These are phyloP conservation scores for Funneliformis mosseae DNA, from an alignment of 192 early-diverging fungal genomes.

Conservation along the genomic window DNA sequence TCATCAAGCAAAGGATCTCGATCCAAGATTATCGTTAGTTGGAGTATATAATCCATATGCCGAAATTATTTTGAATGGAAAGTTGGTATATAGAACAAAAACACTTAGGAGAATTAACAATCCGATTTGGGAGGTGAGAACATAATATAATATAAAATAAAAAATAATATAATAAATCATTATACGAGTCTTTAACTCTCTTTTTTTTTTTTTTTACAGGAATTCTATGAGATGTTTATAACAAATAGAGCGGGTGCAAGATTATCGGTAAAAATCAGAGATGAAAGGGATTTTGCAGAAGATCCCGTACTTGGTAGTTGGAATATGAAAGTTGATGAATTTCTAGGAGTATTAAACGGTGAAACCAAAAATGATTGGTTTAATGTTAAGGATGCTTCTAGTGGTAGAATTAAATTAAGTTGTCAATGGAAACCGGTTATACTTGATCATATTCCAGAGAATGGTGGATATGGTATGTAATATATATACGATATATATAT, in stretches of 20 bases:
- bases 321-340: neutral
- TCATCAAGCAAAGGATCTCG: slow-evolving; percentile 70
- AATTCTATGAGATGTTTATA: slow-evolving; percentile 69
- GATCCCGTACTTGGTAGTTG: slow-evolving; percentile 25
- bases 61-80: slow-evolving; percentile 59
- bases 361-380: slow-evolving; percentile 39
- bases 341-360: slow-evolving; percentile 27
- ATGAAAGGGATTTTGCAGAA: slow-evolving; percentile 41
- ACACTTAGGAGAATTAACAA: slow-evolving; percentile 68
- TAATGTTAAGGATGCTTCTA: slow-evolving; percentile 22
- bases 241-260: slow-evolving; percentile 59
- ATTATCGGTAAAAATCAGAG: slow-evolving; percentile 63
- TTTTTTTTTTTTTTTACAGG: slow-evolving; percentile 34
- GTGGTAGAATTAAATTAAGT: slow-evolving; percentile 39
- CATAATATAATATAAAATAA: no score
- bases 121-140: slow-evolving; percentile 31
- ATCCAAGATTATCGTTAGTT: slow-evolving; percentile 41
- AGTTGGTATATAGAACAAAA: slow-evolving; percentile 57
- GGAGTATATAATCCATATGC: slow-evolving; percentile 53
- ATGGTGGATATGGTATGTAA: slow-evolving; percentile 41
- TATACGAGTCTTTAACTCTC: neutral
- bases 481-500: neutral
- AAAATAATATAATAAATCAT: neutral
- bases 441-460: slow-evolving; percentile 49
- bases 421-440: slow-evolving; percentile 73